Evolutionary conservation across 1,139 yeast genomes (phyloP), one percentile per base, ranked within the genome.

Genomic region (Yamadazyma diddensiae): DNA sequence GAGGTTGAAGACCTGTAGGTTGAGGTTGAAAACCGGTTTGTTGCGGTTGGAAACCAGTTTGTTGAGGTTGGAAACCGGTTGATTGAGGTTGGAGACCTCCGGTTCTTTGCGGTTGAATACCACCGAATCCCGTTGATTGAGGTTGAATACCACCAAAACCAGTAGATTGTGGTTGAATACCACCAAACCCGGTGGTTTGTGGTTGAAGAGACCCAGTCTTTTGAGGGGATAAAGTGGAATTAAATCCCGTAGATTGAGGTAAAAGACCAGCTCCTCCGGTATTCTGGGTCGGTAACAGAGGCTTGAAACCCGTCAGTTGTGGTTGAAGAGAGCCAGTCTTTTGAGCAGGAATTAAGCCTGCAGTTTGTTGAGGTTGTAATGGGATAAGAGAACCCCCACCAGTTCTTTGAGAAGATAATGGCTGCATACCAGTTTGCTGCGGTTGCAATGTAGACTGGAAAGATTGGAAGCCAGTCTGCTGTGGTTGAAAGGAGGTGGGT

Each of bases 281-380:
- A 21, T 21, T 21, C 11, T 21, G 22, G 11, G 22, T 5, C 5
- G 22, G 22, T 12, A 21, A 9, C 22, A 21, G 22, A 12, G 22
- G 22, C 8, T 12, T 12, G 39, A 53, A 12, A 6, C 61, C 62
- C 3, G 72, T 66, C 33, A 53, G 62, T 40, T 66, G 71, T 7
- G 71, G 59, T 3, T 73, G 72, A 29, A 69, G 59, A 36, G 69
- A 59, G 2, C 73, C 65, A 3, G 72, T 66, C 33, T 53, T 62
- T 40, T 66, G 71, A 7, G 71, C 59, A 3, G 73, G 72, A 29
- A 69, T 60, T 36, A 69, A 59, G 2, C 73, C 65, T 4, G 73
- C 65, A 2, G 74, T 69, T 40, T 68, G 74, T 41, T 69, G 75
- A 2, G 74, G 73, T 39, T 67, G 72, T 41, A 69, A 59, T 3